Conservation (phyloP, 768 basidiomycete species). For the Russula sp. region DNA sequence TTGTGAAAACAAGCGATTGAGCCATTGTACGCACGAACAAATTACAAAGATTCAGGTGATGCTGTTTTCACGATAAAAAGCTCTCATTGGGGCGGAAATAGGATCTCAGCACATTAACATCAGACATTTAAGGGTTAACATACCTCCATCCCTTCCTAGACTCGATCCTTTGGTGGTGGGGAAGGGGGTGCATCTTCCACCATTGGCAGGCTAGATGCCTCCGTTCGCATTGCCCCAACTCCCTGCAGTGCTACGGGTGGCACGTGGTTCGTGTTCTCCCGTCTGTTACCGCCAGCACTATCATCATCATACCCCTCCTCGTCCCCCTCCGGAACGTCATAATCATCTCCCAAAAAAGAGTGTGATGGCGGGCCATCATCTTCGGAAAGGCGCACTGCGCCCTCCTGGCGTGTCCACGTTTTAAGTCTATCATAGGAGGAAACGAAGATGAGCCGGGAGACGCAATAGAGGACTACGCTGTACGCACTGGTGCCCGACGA, state of each 20-base stretch:
- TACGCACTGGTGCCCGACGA: constrained; percentile 54
- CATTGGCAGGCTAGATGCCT: background rate
- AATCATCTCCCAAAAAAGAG: constrained; percentile 52
- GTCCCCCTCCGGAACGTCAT: constrained; percentile 39
- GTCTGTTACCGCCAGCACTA: constrained; percentile 31
- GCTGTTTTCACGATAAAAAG: too few relatives aligned
- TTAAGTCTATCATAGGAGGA: constrained; percentile 41
- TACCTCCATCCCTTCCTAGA: background rate
- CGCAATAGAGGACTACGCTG: background rate
- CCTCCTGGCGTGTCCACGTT: constrained; percentile 46
- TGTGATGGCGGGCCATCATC: constrained; percentile 63
- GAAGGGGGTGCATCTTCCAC: background rate
- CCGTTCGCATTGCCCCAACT: background rate
- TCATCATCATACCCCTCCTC: constrained; percentile 36
- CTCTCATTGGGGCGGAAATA: too few relatives aligned
- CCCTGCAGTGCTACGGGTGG: background rate
- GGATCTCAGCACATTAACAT: background rate
- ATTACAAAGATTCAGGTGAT: background rate
- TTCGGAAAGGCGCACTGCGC: constrained; percentile 56
- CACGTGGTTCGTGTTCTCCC: background rate
- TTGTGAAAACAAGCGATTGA: background rate
- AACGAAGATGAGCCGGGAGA: background rate
- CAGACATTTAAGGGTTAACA: background rate
- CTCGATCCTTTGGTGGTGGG: constrained; percentile 10
- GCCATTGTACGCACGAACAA: background rate